These are phyloP conservation scores for Plicaturopsis crispa DNA, from an alignment of 768 basidiomycete genomes.

Conservation along the genomic window DNA sequence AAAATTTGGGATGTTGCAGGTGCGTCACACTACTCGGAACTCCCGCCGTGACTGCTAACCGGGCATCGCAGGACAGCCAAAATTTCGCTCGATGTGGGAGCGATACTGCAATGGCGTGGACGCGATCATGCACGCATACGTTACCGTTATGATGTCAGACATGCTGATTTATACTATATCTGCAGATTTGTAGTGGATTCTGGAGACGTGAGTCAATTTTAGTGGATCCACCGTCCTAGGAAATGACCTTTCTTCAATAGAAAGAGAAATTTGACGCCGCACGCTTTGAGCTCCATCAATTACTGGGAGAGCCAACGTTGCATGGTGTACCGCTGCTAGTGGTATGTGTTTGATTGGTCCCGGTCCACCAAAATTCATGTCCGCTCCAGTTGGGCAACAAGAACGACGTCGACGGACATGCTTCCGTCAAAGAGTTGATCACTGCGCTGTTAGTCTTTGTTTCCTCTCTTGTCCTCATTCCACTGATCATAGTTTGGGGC, in stretches of 20 bases:
- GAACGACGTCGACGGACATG: constrained; percentile 76
- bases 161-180: background rate
- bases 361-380: constrained; percentile 1
- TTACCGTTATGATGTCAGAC: background rate
- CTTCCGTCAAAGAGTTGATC: constrained; percentile 79
- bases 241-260: constrained; percentile 29
- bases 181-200: constrained; percentile 92
- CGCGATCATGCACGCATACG: constrained; percentile 69
- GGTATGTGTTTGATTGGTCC: constrained; percentile 27
- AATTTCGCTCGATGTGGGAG: constrained; percentile 95
- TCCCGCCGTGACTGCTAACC: background rate
- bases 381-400: constrained; percentile 77
- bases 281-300: constrained; percentile 76
- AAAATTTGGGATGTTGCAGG: constrained; percentile 97
- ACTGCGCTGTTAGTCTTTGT: constrained; percentile 49
- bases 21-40: constrained; percentile 22
- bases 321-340: constrained; percentile 75
- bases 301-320: constrained; percentile 60
- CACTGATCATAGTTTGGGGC: background rate
- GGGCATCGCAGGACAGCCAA: constrained; percentile 63
- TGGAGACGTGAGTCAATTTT: constrained; percentile 65
- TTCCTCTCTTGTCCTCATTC: constrained; percentile 1
- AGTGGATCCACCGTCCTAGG: too few species aligned
- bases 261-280: constrained; percentile 77
- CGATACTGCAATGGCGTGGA: constrained; percentile 90